Evolutionary conservation across 2,329 filamentous ascomycete species (phyloP).

Genomic region (Cladophialophora carrionii): DNA sequence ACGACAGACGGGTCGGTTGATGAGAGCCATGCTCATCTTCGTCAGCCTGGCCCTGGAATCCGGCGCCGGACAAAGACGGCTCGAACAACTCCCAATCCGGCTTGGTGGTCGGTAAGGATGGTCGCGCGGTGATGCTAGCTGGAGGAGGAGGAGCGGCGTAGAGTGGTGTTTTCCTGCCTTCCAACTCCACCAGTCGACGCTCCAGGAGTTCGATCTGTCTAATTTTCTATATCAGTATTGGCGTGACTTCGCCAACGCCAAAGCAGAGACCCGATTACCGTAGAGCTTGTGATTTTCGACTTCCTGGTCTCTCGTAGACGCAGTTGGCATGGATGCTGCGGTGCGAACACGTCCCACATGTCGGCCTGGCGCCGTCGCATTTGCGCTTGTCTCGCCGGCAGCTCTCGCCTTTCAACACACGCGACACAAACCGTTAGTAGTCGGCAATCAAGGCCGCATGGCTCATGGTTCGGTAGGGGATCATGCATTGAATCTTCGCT

Average conservation of each 20-base stretch:
- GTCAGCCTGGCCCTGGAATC: not conserved
- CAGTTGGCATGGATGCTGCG: not conserved
- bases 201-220: slow-evolving; percentile 16
- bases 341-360: slow-evolving; percentile 17
- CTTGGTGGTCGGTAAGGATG: not conserved
- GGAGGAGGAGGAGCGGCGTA: not conserved
- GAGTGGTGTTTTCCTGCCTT: not conserved
- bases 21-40: not conserved
- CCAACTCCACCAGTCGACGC: slow-evolving; percentile 7
- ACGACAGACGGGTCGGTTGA: not conserved
- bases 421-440: slow-evolving; percentile 36
- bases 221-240: not conserved
- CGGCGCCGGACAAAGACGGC: not conserved
- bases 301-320: slow-evolving; percentile 5
- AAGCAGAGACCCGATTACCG: slow-evolving; percentile 4
- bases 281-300: not conserved
- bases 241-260: not conserved
- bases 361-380: slow-evolving; percentile 13
- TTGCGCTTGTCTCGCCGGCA: slow-evolving; percentile 12
- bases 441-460: not conserved
- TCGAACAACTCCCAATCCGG: not conserved
- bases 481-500: not conserved
- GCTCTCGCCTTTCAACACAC: not conserved
- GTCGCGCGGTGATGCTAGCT: not conserved
- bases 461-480: not conserved